Conservation (phyloP, 352 stramenopile genomes). For the Phytophthora pinifolia region DNA sequence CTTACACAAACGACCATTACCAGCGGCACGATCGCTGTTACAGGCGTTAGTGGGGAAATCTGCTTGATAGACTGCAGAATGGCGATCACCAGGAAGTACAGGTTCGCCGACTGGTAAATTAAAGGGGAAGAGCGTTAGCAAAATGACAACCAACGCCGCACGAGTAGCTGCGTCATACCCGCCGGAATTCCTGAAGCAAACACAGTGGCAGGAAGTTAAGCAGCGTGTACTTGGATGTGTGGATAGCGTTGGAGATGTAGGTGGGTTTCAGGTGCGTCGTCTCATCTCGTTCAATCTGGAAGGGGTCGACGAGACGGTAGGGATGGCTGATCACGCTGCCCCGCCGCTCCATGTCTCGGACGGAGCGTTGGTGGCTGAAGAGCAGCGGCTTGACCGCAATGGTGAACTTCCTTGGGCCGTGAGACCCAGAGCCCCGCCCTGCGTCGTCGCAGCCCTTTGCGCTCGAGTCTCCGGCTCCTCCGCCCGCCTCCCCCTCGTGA, state of each 20-base stretch:
- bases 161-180: no score
- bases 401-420: slow-evolving; percentile 32
- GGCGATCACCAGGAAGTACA: slow-evolving; percentile 94
- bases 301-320: slow-evolving; percentile 67
- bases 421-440: slow-evolving; percentile 15
- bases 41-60: slow-evolving; percentile 67
- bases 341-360: slow-evolving; percentile 27
- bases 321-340: slow-evolving; percentile 17
- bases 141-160: neutral
- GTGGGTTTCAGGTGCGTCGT: slow-evolving; percentile 48
- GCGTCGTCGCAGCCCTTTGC: slow-evolving; percentile 10
- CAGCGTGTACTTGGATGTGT: slow-evolving; percentile 91
- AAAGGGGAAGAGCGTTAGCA: slow-evolving; percentile 38
- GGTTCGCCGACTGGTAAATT: slow-evolving; percentile 87
- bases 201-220: slow-evolving; percentile 73
- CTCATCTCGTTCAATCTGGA: slow-evolving; percentile 57
- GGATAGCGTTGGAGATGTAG: slow-evolving; percentile 81
- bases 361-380: slow-evolving; percentile 4
- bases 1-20: slow-evolving; percentile 83
- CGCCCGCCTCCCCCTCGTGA: slow-evolving; percentile 12
- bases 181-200: slow-evolving; percentile 84
- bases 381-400: slow-evolving; percentile 29
- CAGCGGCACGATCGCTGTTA: slow-evolving; percentile 77
- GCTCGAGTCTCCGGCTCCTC: slow-evolving; percentile 7
- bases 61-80: slow-evolving; percentile 90